phyloP scores from a whole-genome alignment of 2,329 filamentous ascomycete species.

The Allantophomopsis cytisporea region DNA sequence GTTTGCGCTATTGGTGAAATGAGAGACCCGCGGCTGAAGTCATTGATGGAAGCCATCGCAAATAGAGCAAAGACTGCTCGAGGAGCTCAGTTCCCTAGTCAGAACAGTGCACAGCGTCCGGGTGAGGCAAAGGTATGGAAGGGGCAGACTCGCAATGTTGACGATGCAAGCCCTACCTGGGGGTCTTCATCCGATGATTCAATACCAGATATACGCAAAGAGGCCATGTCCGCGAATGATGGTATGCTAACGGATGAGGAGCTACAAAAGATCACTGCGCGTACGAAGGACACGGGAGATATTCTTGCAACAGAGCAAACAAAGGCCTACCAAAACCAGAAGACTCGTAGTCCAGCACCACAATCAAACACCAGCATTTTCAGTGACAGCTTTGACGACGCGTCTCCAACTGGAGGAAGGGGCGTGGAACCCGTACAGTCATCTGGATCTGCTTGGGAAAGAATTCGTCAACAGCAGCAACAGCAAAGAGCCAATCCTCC shows the following conservation, averaged over 20 bases:
- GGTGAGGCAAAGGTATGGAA: conserved; percentile 1
- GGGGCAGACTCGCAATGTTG: background rate
- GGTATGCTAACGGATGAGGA: background rate
- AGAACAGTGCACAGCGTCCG: background rate
- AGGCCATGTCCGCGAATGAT: background rate
- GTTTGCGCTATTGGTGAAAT: conserved; percentile 11
- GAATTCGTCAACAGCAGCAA: conserved; percentile 9
- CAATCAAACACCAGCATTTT: conserved; percentile 7
- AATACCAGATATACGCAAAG: background rate
- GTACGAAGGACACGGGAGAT: background rate
- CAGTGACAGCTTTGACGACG: conserved; percentile 11
- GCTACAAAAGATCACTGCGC: background rate
- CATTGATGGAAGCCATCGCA: conserved; percentile 5
- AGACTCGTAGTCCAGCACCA: background rate
- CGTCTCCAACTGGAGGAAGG: conserved; percentile 13
- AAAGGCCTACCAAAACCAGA: no score
- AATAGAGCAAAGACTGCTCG: conserved; percentile 3
- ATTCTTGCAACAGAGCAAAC: no score
- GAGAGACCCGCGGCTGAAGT: conserved; percentile 13
- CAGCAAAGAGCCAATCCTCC: conserved; percentile 1
- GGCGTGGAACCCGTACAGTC: conserved; percentile 5
- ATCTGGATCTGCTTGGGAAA: conserved; percentile 18
- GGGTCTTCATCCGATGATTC: conserved; percentile 8
- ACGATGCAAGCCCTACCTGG: conserved; percentile 15
- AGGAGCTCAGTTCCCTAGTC: background rate